Evolutionary conservation across 176 grass and related monocot genomes (phyloP), one percentile per base, ranked within the genome.

Genomic region (Alloteropsis semialata): DNA sequence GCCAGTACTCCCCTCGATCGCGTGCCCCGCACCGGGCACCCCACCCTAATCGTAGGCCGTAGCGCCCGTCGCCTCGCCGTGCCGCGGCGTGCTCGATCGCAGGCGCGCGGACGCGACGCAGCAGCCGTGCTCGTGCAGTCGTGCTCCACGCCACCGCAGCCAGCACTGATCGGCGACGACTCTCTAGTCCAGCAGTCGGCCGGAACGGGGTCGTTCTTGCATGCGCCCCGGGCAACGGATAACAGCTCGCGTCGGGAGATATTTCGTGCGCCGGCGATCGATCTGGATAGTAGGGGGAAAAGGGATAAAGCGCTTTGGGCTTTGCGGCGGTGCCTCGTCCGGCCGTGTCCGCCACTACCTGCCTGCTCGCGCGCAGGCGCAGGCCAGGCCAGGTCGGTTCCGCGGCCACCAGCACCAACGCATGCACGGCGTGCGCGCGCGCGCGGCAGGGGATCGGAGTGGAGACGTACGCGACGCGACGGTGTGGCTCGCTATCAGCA

Each of bases 291-390:
- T 42, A 46, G 41, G 44, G 11, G 25, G 2, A n/a, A 70, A 49
- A 45, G 44, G 6, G 28, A 27, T 8, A 28, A 2, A 45, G 2
- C 45, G 69, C 69, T 73, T 73, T 50, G 43, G 36, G 69, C 69
- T 73, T 73, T 73, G 69, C 69, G 69, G 45, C 69, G 69, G 69
- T 73, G 69, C 27, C 69, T 28, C 27, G 45, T 29, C 70, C 9
- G 7, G 33, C 15, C 42, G 25, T 71, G 69, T 72, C 70, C 17
- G 45, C 70, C 70, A 73, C 70, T 72, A 28, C 44, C 69, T n/a
- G 30, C 15, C 69, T 5, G 69, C 69, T 15, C 69, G 34, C 30
- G 68, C 43, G 24, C 42, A 18, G 22, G n/a, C n/a, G n/a, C n/a
- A n/a, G 38, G 2, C 50, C 50, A 6, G 69, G 28, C 46, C 69